Evolutionary conservation across 352 stramenopile genomes (phyloP), one percentile per base, ranked within the genome.

Genomic region (Phytophthora citricola): DNA sequence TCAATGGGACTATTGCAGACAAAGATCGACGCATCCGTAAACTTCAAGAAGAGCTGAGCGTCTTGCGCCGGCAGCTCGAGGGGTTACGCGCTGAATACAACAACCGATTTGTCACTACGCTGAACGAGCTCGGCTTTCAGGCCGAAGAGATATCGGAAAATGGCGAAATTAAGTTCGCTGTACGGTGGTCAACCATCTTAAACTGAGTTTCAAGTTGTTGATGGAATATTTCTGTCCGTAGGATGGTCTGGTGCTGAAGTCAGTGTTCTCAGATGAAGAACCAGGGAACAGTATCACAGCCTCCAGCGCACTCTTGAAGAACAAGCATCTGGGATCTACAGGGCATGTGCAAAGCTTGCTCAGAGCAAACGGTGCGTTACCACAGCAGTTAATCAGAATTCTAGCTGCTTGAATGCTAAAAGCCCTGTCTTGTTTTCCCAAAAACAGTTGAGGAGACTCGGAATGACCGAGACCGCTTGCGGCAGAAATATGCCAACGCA

Each of bases 21-120:
- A 95, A 95, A 64, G 85, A 95, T 58, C 80, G 85, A 1, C 87
- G 87, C 31, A 95, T 95, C 47, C 79, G 87, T 27, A 93, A 91
- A 49, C 79, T 95, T 24, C 85, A 93, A 54, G 87, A 93, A 46
- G 87, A 95, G 36, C 44, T 93, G 4, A 65, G 81, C 10, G 50
- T 71, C 7, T 64, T 95, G 17, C 70, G 86, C 0, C 73, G 85
- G 3, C 82, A 94, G 45, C 41, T 95, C 1, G 87, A 93, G 51
- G 78, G 81, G 0, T 50, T 94, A 3, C 83, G 83, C 3, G 54
- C 63, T 22, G 87, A 95, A 59, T 92, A 93, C 73, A 95, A 93
- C 58, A 78, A 87, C 29, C 81, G 80, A 5, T 92, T 95, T 53
- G 69, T 92, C 20, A 57, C 71, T 2, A 84, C 87, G 4, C 72